Evolutionary conservation across 257 asterid species (phyloP), one percentile per base, ranked within the genome.

Genomic region (Nicotiana knightiana): DNA sequence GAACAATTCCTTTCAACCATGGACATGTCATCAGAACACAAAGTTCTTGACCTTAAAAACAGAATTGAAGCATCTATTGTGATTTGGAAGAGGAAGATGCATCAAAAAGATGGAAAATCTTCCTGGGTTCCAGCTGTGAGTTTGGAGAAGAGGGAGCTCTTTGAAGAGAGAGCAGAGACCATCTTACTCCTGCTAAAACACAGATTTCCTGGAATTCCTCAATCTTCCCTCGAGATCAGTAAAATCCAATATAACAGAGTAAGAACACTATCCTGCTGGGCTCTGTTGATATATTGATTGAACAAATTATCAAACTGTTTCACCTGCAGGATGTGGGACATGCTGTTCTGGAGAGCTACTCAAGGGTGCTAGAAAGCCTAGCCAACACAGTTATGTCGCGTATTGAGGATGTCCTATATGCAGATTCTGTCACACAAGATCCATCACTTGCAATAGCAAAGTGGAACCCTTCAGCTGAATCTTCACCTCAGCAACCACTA

Each of bases 61-160:
- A 90, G 92, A 85, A 93, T 95, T 0, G 98, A 95, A 84, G 97
- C 98, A 32, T 93, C 97, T 5, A 89, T 93, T 12, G 96, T 93
- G 84, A 95, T 95, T 73, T 95, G 98, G 98, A 88, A 88, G 84
- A 89, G 97, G 86, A 92, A 93, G 87, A 90, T 95, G 95, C 61
- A 83, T 67, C 91, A 89, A 15, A 93, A 93, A 88, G 97, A 93
- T 24, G 85, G 77, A 6, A 93, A 93, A 53, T 89, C 96, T 33
- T 16, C 92, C 0, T 94, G 98, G 98, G 90, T 96, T 57, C 87
- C 94, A 4, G 90, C 90, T 17, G 82, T 92, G 75, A 94, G 97
- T 88, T 79, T 87, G 87, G 98, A 93, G 89, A 94, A 92, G 87
- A 87, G 98, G 85, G 98, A 93, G 90, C 90, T 93, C 30, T 92